Percentiles rank a stretch among this genome's conserved stretches.
These are phyloP conservation scores for Fusarium austroafricanum DNA, from an alignment of 2,329 filamentous ascomycete species.

Conservation along the genomic window DNA sequence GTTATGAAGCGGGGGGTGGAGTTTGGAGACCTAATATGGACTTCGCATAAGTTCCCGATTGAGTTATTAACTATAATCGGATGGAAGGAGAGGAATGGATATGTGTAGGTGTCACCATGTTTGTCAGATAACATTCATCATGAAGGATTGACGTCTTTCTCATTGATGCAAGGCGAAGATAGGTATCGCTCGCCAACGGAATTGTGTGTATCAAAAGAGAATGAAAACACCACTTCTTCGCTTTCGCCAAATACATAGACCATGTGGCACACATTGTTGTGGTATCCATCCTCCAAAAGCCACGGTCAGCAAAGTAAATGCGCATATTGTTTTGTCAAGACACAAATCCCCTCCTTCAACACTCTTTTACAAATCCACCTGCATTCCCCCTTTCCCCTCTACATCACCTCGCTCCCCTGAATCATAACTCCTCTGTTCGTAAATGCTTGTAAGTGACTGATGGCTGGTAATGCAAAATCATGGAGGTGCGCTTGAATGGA, in stretches of 20 bases:
- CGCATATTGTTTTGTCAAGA: slow-evolving; percentile 26
- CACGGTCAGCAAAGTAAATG: slow-evolving; percentile 18
- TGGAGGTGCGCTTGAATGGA: slow-evolving; percentile 36
- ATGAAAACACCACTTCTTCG: slow-evolving; percentile 38
- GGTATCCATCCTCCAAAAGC: slow-evolving; percentile 19
- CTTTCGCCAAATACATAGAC: slow-evolving; percentile 38
- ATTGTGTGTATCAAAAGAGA: slow-evolving; percentile 32
- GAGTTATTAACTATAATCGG: background rate
- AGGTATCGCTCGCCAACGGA: slow-evolving; percentile 23
- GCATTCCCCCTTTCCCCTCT: background rate
- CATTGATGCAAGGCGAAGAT: slow-evolving; percentile 28
- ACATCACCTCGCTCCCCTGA: slow-evolving; percentile 3
- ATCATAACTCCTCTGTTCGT: slow-evolving; percentile 34
- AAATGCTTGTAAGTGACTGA: slow-evolving; percentile 44
- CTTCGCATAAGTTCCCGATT: background rate
- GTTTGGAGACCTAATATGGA: background rate
- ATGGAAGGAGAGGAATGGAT: background rate
- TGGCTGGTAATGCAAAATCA: slow-evolving; percentile 40
- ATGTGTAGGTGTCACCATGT: background rate
- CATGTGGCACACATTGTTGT: slow-evolving; percentile 25
- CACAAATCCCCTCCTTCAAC: slow-evolving; percentile 19
- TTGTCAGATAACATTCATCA: background rate
- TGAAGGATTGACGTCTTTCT: slow-evolving; percentile 40
- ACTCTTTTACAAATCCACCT: slow-evolving; percentile 6
- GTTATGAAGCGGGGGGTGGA: background rate